Conservation (phyloP, 1,284 basidiomycete species). For the Sporisorium scitamineum region DNA sequence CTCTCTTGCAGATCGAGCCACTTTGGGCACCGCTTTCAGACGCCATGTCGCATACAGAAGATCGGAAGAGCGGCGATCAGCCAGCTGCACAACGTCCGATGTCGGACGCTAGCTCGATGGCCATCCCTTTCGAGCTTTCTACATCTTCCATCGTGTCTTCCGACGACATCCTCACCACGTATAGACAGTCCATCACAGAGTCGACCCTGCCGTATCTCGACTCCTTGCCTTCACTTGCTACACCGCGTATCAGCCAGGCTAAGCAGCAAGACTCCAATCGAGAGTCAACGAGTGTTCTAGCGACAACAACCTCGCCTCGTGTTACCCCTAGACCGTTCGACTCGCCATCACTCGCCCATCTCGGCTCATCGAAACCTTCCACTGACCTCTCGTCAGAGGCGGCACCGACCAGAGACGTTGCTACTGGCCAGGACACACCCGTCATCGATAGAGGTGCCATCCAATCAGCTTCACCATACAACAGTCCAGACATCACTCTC, state of each 20-base stretch:
- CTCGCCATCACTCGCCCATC: constrained; percentile 28
- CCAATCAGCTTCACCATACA: constrained; percentile 22
- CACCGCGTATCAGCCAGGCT: background rate
- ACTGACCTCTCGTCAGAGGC: background rate
- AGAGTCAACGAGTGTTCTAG: background rate
- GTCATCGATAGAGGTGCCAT: constrained; percentile 18
- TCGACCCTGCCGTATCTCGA: constrained; percentile 18
- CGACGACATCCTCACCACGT: constrained; percentile 10
- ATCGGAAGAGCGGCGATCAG: background rate
- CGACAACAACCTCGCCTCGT: constrained; percentile 2
- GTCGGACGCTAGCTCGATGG: constrained; percentile 26
- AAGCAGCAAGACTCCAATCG: background rate
- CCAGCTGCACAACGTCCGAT: constrained; percentile 8
- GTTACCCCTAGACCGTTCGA: constrained; percentile 17
- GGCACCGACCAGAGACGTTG: background rate
- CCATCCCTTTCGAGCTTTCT: constrained; percentile 26
- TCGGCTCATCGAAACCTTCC: constrained; percentile 1
- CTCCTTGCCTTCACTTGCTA: constrained; percentile 8
- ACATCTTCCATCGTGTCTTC: constrained; percentile 18
- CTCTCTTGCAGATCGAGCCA: background rate
- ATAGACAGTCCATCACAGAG: background rate
- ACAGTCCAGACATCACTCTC: constrained; percentile 29
- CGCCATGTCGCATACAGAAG: constrained; percentile 12
- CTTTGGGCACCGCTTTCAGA: too few relatives aligned
- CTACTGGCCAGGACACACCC: constrained; percentile 10